These are phyloP conservation scores for Claviceps quebecensis DNA, from an alignment of 2,329 filamentous ascomycete genomes.

Conservation along the genomic window DNA sequence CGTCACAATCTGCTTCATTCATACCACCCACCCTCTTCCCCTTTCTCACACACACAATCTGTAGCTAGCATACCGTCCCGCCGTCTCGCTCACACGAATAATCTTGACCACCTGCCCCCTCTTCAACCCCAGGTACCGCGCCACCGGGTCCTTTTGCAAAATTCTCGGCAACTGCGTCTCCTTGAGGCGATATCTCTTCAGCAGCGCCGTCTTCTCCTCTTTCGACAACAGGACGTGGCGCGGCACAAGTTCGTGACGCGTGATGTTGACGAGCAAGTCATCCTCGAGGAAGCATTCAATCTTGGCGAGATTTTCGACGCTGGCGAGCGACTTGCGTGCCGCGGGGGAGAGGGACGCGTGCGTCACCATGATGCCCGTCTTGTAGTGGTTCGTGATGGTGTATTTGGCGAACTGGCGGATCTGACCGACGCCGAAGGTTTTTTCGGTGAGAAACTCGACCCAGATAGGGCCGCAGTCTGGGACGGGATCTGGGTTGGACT, in stretches of 20 bases:
- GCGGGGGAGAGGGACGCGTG: slow-evolving; percentile 70
- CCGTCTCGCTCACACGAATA: slow-evolving; percentile 87
- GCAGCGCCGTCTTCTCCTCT: slow-evolving; percentile 74
- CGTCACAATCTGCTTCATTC: background rate
- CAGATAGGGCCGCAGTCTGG: slow-evolving; percentile 78
- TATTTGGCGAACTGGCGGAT: slow-evolving; percentile 80
- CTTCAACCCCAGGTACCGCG: slow-evolving; percentile 79
- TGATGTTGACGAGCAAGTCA: slow-evolving; percentile 95
- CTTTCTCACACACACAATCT: slow-evolving; percentile 45
- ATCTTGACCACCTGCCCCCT: slow-evolving; percentile 97
- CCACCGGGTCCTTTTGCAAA: slow-evolving; percentile 80
- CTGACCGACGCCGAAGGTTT: slow-evolving; percentile 76
- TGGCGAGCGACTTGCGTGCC: slow-evolving; percentile 73
- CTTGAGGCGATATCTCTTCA: slow-evolving; percentile 87
- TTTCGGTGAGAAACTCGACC: slow-evolving; percentile 78
- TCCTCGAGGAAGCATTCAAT: slow-evolving; percentile 95
- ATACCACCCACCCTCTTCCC: no score
- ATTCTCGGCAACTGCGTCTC: slow-evolving; percentile 94
- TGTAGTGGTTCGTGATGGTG: slow-evolving; percentile 66
- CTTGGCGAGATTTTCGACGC: slow-evolving; percentile 59
- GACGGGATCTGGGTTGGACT: slow-evolving; percentile 53
- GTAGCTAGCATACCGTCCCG: slow-evolving; percentile 93
- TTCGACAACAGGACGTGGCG: slow-evolving; percentile 81
- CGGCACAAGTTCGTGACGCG: slow-evolving; percentile 90
- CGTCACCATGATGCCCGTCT: slow-evolving; percentile 83